phyloP scores from a whole-genome alignment of 1,284 basidiomycete species.

The Moesziomyces sp. region DNA sequence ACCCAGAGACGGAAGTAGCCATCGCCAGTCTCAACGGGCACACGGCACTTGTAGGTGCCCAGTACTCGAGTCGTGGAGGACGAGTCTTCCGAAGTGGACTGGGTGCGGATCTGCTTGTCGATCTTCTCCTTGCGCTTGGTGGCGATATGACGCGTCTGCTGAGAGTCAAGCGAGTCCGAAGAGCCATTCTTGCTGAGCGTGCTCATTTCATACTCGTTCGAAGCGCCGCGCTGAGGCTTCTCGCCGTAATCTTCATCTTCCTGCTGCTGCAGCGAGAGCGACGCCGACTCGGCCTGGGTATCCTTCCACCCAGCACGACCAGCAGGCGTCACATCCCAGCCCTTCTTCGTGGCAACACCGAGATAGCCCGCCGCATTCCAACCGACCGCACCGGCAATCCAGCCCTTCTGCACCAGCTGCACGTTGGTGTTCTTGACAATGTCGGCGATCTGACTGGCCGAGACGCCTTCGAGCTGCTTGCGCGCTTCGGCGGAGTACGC shows the following conservation, averaged over 20 bases:
- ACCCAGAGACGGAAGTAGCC: constrained; percentile 57
- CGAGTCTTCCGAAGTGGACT: constrained; percentile 20
- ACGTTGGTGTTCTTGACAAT: constrained; percentile 38
- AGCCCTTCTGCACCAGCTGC: constrained; percentile 53
- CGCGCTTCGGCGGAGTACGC: constrained; percentile 41
- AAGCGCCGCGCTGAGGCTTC: constrained; percentile 13
- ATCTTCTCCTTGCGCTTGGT: constrained; percentile 38
- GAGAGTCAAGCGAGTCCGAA: constrained; percentile 1
- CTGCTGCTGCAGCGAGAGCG: constrained; percentile 20
- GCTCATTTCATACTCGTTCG: constrained; percentile 45
- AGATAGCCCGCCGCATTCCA: constrained; percentile 51
- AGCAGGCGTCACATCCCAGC: constrained; percentile 49
- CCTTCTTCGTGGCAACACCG: constrained; percentile 44
- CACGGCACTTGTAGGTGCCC: constrained; percentile 46
- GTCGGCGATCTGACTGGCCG: constrained; percentile 11
- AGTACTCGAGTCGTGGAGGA: constrained; percentile 26
- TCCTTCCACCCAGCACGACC: constrained; percentile 39
- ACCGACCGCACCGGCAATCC: constrained; percentile 54
- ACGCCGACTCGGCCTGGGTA: constrained; percentile 19
- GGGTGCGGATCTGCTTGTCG: constrained; percentile 44
- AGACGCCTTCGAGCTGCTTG: constrained; percentile 29
- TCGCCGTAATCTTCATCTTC: constrained; percentile 48
- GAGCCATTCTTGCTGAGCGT: constrained; percentile 15
- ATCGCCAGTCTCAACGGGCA: constrained; percentile 52
- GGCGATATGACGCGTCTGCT: constrained; percentile 30